Evolutionary conservation across 2,329 filamentous ascomycete genomes (phyloP).

Genomic region (Malbranchea zuffiana): DNA sequence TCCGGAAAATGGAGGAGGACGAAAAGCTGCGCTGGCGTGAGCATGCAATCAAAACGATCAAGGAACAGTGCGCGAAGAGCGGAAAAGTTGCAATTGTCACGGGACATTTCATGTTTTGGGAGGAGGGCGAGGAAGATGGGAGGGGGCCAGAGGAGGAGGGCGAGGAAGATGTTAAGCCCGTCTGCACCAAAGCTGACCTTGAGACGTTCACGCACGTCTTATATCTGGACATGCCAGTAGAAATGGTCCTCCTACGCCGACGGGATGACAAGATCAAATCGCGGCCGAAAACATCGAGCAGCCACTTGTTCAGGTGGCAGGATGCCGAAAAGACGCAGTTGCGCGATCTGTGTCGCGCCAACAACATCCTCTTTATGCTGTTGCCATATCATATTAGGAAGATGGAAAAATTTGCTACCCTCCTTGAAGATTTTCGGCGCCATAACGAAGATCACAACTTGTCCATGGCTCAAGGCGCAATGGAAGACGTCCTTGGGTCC

Average conservation of each 20-base stretch:
- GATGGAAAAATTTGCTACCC: conserved; percentile 14
- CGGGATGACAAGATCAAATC: conserved; percentile 27
- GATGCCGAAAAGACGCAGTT: conserved; percentile 36
- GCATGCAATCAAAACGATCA: conserved; percentile 39
- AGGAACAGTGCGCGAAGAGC: conserved; percentile 25
- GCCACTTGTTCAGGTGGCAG: conserved; percentile 41
- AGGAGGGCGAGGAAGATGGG: conserved; percentile 19
- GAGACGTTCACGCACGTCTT: conserved; percentile 47
- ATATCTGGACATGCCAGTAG: conserved; percentile 39
- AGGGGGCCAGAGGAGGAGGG: too few relatives aligned
- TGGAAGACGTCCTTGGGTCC: conserved; percentile 28
- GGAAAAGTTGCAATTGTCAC: conserved; percentile 39
- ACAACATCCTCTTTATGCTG: conserved; percentile 40
- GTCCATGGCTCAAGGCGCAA: conserved; percentile 16
- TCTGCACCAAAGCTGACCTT: conserved; percentile 40
- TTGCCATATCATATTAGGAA: conserved; percentile 12
- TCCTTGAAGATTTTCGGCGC: conserved; percentile 31
- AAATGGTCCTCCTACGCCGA: conserved; percentile 31
- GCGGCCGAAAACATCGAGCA: conserved; percentile 26
- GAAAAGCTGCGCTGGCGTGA: conserved; percentile 34
- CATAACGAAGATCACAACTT: conserved; percentile 35
- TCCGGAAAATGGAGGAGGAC: conserved; percentile 31
- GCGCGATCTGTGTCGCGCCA: conserved; percentile 33
- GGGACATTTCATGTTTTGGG: conserved; percentile 49
- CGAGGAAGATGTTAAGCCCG: conserved; percentile 17